phyloP scores from a whole-genome alignment of 768 basidiomycete species.

The Hygrocybe coccinea region DNA sequence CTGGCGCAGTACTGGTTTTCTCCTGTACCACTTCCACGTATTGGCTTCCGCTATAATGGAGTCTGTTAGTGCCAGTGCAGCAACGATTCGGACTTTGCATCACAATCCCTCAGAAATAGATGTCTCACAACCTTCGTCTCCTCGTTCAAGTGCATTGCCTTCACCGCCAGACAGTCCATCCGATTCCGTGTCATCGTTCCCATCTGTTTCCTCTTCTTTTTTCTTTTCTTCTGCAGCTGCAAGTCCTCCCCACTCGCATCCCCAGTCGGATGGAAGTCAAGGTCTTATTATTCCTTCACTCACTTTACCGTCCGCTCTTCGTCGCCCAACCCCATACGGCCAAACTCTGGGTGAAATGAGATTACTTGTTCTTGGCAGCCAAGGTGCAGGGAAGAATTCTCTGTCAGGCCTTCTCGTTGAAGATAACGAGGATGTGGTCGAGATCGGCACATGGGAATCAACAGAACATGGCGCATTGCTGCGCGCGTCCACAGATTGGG shows the following conservation, averaged over 20 bases:
- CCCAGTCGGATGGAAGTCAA: slow-evolving; percentile 40
- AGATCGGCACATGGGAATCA: slow-evolving; percentile 55
- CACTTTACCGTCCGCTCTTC: slow-evolving; percentile 55
- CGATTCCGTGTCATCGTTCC: slow-evolving; percentile 63
- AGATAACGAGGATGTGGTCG: slow-evolving; percentile 66
- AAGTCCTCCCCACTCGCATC: slow-evolving; percentile 47
- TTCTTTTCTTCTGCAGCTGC: slow-evolving; percentile 73
- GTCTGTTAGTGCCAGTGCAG: slow-evolving; percentile 34
- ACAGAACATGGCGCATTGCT: slow-evolving; percentile 37
- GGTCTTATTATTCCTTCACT: slow-evolving; percentile 70
- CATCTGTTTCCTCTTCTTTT: slow-evolving; percentile 69
- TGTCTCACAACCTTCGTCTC: slow-evolving; percentile 43
- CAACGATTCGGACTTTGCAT: slow-evolving; percentile 36
- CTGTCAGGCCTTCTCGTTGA: slow-evolving; percentile 49
- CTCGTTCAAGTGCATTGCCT: slow-evolving; percentile 45
- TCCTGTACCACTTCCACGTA: too few species aligned
- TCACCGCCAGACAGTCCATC: slow-evolving; percentile 62
- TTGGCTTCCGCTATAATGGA: slow-evolving; percentile 5
- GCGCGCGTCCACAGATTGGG: slow-evolving; percentile 66
- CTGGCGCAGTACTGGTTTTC: too few species aligned
- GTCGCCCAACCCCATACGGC: slow-evolving; percentile 60
- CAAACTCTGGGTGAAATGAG: slow-evolving; percentile 61
- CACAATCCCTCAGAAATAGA: slow-evolving; percentile 11
- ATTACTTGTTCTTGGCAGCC: slow-evolving; percentile 49
- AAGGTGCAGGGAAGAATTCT: slow-evolving; percentile 42